Evolutionary conservation across 345 rosid genomes (phyloP), one percentile per base, ranked within the genome.

Genomic region (Citrus mangshanensis): DNA sequence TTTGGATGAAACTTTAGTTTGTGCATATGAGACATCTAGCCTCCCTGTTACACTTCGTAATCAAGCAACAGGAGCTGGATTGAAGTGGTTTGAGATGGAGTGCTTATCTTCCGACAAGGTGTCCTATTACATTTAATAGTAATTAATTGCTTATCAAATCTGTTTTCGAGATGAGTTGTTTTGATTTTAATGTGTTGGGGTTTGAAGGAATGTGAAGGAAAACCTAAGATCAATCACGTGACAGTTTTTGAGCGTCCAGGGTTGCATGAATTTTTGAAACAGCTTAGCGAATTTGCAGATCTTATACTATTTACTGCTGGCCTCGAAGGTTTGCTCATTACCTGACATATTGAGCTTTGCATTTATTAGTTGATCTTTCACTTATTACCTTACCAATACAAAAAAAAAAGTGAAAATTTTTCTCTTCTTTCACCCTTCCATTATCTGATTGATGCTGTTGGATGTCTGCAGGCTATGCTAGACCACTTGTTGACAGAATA

Each of bases 181-280:
- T 76, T 88, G 84, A 91, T 78, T 78, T 69, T 24, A 73, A 18
- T 70, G 25, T 86, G 80, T 76, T 86, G 69, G 40, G 77, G 34
- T 82, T 37, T 79, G 78, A 89, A 96, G 99, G 98, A 90, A 80
- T 78, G 54, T 74, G 95, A 91, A 75, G 98, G 99, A 63, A 90
- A 89, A 74, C 82, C 89, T 35, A 91, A 89, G 88, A 81, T 94
- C 85, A 93, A 87, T 80, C 86, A 94, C 59, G 95, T 94, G 24
- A 93, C 97, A 0, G 99, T 94, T 79, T 93, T 93, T 83, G 98
- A 96, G 85, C 94, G 98, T 80, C 99, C 97, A 6, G 98, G 99
- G 35, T 80, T 96, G 83, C 87, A 82, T n/a, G 95, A 93, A 64
- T 96, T 96, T 81, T 85, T 96, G 13, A 87, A 89, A 77, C 78